Conservation (phyloP, 805 yeast genomes). For the Ogataea minuta region DNA sequence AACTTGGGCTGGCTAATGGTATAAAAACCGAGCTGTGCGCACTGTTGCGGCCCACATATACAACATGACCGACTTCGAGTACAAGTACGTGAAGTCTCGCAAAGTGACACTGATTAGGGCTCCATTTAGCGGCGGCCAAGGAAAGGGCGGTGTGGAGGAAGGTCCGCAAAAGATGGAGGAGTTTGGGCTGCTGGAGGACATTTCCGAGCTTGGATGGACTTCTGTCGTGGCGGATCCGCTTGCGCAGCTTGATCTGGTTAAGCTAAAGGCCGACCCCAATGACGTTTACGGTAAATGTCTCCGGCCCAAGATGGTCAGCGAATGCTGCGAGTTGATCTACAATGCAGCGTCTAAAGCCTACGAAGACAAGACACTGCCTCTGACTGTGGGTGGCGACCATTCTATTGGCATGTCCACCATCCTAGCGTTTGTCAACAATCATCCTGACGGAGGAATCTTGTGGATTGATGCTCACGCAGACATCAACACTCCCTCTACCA, state of each 20-base stretch:
- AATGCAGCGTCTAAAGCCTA: conserved; percentile 56
- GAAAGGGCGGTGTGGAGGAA: conserved; percentile 86
- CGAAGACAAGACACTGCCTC: conserved; percentile 53
- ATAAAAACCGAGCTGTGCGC: background rate
- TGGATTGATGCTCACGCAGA: conserved; percentile 99
- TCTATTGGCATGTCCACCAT: conserved; percentile 94
- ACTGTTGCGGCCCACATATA: background rate
- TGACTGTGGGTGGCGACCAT: conserved; percentile 96
- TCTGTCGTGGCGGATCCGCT: conserved; percentile 54
- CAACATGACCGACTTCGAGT: conserved; percentile 32
- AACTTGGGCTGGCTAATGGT: background rate
- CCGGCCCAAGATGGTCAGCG: conserved; percentile 75
- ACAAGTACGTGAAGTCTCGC: conserved; percentile 53
- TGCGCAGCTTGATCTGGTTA: conserved; percentile 43
- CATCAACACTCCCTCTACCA: conserved; percentile 80
- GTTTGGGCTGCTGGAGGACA: conserved; percentile 64
- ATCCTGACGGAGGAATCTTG: conserved; percentile 84
- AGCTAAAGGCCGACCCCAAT: conserved; percentile 38
- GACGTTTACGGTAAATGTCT: conserved; percentile 61
- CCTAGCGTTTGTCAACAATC: conserved; percentile 70
- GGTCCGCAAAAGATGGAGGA: conserved; percentile 84
- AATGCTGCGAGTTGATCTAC: conserved; percentile 63
- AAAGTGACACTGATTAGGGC: conserved; percentile 75
- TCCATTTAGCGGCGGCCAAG: conserved; percentile 96
- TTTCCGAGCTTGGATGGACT: conserved; percentile 73